Base-by-base conservation (phyloP, 2,329 filamentous ascomycete genomes). In the Phialophora macrospora region DNA sequence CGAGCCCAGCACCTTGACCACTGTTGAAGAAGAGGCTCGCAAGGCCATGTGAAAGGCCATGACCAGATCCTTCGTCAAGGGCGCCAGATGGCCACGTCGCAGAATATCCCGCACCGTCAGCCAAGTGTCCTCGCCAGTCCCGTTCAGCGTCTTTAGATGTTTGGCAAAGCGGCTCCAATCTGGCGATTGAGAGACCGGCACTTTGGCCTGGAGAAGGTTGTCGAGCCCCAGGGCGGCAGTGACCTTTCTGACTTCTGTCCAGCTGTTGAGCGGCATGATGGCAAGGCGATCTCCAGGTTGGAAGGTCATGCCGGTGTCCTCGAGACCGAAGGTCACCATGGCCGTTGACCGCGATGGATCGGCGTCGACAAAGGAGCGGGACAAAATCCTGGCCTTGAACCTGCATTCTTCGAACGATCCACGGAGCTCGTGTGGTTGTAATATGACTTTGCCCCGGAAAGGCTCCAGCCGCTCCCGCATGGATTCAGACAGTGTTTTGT, bases 321-420 rank as follows among this genome's bases (percentile, higher is more conserved):
- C 64, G 14, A 66, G 55, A 22, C 59, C 64, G 51, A 66, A 63
- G 12, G 64, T 66, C 17, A 66, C 60, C 64, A 66, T 66, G n/a
- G 59, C 64, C 1, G 64, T 62, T 3, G 59, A 66, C 12, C 64
- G 59, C 24, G 14, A 24, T 17, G 60, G 60, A 49, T 66, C 64
- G 2, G 54, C 44, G 26, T 66, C 64, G 12, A 66, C 59, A 17
- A 61, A 66, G 8, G 64, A 58, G 7, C 64, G 59, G 26, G 64
- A 66, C 26, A 66, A 46, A 24, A 66, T 63, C 24, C 64, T 55
- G 30, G 64, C 64, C 32, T 66, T 66, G 64, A 66, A 66, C 46
- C 64, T 66, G 55, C 64, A 66, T 49, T 66, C 64, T 49, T 66
- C 64, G 59, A 66, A 66, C 1, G 64, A 62, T 38, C 64, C 64